These are phyloP conservation scores for Chaetomium cochliodes DNA, from an alignment of 495 filamentous ascomycete species.

Conservation along the genomic window DNA sequence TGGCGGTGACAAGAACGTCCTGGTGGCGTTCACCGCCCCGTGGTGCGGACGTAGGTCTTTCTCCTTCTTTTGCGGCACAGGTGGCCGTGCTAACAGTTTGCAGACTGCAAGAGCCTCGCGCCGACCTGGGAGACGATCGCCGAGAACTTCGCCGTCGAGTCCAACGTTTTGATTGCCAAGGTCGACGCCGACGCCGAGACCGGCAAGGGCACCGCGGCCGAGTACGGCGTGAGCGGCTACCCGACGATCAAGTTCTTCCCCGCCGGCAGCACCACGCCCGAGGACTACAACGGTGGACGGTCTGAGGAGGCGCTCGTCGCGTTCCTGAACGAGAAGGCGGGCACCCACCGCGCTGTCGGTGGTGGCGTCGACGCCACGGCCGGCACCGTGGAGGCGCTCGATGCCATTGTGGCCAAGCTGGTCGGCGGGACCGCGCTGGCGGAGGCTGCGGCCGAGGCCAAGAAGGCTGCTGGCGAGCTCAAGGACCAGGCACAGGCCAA, in stretches of 20 bases:
- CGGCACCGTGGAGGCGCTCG: constrained; percentile 76
- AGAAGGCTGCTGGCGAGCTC: constrained; percentile 64
- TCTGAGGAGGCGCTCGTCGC: constrained; percentile 71
- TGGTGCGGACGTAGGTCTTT: constrained; percentile 90
- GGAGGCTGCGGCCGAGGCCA: constrained; percentile 62
- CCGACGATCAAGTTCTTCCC: constrained; percentile 99
- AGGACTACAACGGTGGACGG: constrained; percentile 75
- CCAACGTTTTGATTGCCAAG: constrained; percentile 82
- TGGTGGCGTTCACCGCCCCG: constrained; percentile 94
- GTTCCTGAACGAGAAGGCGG: constrained; percentile 86
- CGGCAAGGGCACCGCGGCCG: constrained; percentile 70
- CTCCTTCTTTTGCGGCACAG: constrained; percentile 1
- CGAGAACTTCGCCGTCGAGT: constrained; percentile 73
- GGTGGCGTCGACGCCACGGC: constrained; percentile 77
- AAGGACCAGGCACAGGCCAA: constrained; percentile 60
- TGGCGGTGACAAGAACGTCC: constrained; percentile 82
- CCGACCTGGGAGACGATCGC: constrained; percentile 89
- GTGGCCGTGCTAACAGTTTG: constrained; percentile 31
- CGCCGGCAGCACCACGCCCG: constrained; percentile 71
- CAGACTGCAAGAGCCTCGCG: constrained; percentile 95
- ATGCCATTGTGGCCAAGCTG: constrained; percentile 69
- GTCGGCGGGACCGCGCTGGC: constrained; percentile 54
- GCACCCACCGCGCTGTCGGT: constrained; percentile 80
- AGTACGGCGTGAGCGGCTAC: constrained; percentile 78
- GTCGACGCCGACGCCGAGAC: constrained; percentile 89